A percentile compares a stretch with the other conserved stretches of the same genome.
Conservation (phyloP, 2,329 filamentous ascomycete species). For the Albophoma yamanashiensis region DNA sequence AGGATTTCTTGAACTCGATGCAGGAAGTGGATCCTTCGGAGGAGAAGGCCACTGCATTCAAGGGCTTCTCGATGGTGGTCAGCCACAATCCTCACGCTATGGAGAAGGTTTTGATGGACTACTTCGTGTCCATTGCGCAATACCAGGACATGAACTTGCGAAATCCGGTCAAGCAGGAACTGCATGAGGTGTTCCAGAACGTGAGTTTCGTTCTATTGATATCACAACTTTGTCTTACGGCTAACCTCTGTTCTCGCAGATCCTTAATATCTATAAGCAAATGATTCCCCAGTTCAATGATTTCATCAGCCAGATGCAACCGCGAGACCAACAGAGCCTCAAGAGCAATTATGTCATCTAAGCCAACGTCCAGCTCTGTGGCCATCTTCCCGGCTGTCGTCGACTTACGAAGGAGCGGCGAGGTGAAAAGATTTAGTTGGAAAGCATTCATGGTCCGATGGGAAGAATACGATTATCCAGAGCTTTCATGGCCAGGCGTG, state of each 20-base stretch:
- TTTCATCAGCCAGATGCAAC: slow-evolving; percentile 40
- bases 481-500: neutral
- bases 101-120: slow-evolving; percentile 72
- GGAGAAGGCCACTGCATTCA: slow-evolving; percentile 89
- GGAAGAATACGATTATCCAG: neutral
- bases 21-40: slow-evolving; percentile 77
- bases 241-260: slow-evolving; percentile 19
- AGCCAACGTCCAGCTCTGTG: neutral
- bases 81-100: slow-evolving; percentile 83
- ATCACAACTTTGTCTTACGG: neutral
- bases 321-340: slow-evolving; percentile 38
- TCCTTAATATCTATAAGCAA: slow-evolving; percentile 43
- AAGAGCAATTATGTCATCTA: slow-evolving; percentile 35
- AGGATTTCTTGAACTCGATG: slow-evolving; percentile 73
- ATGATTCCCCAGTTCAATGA: slow-evolving; percentile 49
- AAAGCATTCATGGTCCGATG: neutral
- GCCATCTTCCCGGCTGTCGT: neutral
- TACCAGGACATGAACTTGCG: slow-evolving; percentile 57
- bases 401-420: neutral
- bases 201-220: slow-evolving; percentile 35
- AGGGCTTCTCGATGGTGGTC: slow-evolving; percentile 79
- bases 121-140: slow-evolving; percentile 74
- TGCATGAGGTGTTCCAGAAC: slow-evolving; percentile 65
- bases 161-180: slow-evolving; percentile 50
- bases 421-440: neutral